Evolutionary conservation across 225 moss, liverwort and hornwort species (phyloP).

Genomic region (Bryum argenteum): DNA sequence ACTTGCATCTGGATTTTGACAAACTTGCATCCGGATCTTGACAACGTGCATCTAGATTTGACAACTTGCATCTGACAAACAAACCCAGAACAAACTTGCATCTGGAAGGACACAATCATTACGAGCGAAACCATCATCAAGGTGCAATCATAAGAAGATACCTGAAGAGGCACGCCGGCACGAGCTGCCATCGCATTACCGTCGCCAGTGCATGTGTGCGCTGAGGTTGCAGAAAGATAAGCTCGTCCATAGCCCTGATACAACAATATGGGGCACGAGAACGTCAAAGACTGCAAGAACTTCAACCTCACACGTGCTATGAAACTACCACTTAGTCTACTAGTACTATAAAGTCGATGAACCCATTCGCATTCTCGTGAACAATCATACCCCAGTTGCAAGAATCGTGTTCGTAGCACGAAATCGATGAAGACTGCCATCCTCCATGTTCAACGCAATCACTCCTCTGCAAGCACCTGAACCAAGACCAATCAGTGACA

Average conservation of each 20-base stretch:
- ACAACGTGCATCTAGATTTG: too few species aligned
- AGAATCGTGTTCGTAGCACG: constrained; percentile 80
- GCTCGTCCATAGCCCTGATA: constrained; percentile 87
- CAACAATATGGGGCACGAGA: not conserved
- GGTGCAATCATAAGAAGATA: constrained; percentile 1
- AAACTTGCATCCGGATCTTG: too few species aligned
- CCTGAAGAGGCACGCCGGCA: constrained; percentile 86
- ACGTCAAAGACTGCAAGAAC: constrained; percentile 11
- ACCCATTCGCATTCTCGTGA: not conserved
- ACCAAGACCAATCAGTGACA: constrained; percentile 12
- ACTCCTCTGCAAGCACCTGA: constrained; percentile 91
- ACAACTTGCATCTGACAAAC: too few species aligned
- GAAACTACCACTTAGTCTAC: not conserved
- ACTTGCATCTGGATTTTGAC: too few species aligned
- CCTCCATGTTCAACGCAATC: constrained; percentile 96
- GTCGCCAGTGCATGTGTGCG: constrained; percentile 97
- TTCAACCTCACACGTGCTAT: not conserved
- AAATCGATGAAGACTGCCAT: constrained; percentile 91
- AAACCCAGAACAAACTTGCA: too few species aligned
- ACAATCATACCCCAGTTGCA: constrained; percentile 75
- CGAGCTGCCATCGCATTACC: constrained; percentile 96
- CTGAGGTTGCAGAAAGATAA: constrained; percentile 96
- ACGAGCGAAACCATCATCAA: too few species aligned
- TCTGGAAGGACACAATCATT: too few species aligned
- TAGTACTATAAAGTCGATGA: not conserved